These are phyloP conservation scores for Colletotrichum eremochloae DNA, from an alignment of 2,329 filamentous ascomycete genomes.

Conservation along the genomic window DNA sequence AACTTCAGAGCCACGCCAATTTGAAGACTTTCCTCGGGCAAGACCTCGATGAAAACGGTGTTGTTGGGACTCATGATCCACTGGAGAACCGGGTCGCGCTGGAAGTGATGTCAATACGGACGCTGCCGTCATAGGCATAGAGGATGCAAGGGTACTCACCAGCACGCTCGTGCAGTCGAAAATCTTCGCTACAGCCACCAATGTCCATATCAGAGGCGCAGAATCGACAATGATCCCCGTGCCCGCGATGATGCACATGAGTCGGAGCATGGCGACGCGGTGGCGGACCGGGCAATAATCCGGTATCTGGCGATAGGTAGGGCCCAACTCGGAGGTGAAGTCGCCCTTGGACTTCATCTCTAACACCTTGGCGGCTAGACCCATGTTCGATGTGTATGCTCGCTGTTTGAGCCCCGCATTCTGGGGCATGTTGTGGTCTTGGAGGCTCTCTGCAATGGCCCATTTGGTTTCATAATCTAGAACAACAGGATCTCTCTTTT, in stretches of 20 bases:
- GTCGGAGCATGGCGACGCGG: slow-evolving; percentile 71
- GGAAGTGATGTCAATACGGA: slow-evolving; percentile 42
- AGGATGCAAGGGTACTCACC: slow-evolving; percentile 48
- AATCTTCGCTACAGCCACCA: slow-evolving; percentile 72
- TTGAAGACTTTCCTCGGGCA: slow-evolving; percentile 72
- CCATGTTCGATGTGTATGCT: neutral
- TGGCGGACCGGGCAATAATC: slow-evolving; percentile 77
- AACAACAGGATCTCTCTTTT: neutral
- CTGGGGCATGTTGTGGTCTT: neutral
- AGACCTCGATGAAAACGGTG: slow-evolving; percentile 70
- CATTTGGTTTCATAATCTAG: slow-evolving; percentile 12
- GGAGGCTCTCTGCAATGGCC: slow-evolving; percentile 17
- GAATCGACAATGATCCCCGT: slow-evolving; percentile 71
- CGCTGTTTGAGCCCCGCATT: neutral
- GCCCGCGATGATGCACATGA: slow-evolving; percentile 71
- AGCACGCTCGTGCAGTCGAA: slow-evolving; percentile 61
- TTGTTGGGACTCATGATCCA: slow-evolving; percentile 72
- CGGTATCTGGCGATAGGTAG: slow-evolving; percentile 54
- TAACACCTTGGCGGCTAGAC: slow-evolving; percentile 33
- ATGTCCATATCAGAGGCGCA: slow-evolving; percentile 75
- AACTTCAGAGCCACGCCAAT: slow-evolving; percentile 66
- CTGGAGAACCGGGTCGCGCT: slow-evolving; percentile 62
- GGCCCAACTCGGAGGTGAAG: slow-evolving; percentile 32
- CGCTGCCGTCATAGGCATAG: slow-evolving; percentile 44
- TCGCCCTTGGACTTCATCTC: slow-evolving; percentile 45